Conservation (phyloP, 495 filamentous ascomycete species). For the Trichoderma asperelloides region DNA sequence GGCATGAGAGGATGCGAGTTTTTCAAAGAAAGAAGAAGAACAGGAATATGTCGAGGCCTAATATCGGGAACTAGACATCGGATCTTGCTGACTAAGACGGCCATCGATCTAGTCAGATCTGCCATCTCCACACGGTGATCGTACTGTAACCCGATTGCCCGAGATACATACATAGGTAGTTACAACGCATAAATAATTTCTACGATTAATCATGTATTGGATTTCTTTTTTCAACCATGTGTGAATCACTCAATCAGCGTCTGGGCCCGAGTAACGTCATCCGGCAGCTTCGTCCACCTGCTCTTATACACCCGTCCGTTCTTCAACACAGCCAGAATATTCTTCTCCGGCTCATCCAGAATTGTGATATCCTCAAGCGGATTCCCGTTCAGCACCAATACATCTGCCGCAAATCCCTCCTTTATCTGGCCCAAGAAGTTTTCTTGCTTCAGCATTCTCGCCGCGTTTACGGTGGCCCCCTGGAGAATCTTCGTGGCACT, state of each 20-base stretch:
- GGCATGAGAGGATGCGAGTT: background rate
- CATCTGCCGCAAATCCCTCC: conserved; percentile 31
- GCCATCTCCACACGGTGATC: background rate
- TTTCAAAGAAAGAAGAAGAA: background rate
- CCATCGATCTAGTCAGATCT: background rate
- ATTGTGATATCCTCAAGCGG: conserved; percentile 45
- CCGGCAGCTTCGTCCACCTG: conserved; percentile 30
- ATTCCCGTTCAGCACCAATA: conserved; percentile 36
- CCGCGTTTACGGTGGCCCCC: conserved; percentile 44
- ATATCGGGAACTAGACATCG: background rate
- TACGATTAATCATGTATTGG: too few relatives aligned
- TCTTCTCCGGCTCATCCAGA: conserved; percentile 35
- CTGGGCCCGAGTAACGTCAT: conserved; percentile 14
- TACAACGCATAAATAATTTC: too few relatives aligned
- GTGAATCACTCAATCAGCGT: conserved; percentile 6
- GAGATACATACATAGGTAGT: too few relatives aligned
- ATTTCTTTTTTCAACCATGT: too few relatives aligned
- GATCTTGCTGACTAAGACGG: background rate
- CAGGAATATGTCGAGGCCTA: background rate
- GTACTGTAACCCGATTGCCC: too few relatives aligned
- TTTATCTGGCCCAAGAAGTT: conserved; percentile 37
- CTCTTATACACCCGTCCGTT: conserved; percentile 39
- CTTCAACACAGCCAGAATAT: conserved; percentile 41
- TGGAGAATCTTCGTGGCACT: conserved; percentile 35
- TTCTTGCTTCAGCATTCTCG: conserved; percentile 35